A percentile compares a stretch with the other conserved stretches of the same genome.
These are phyloP conservation scores for Kalmanozyma brasiliensis DNA, from an alignment of 1,284 basidiomycete genomes.

Conservation along the genomic window DNA sequence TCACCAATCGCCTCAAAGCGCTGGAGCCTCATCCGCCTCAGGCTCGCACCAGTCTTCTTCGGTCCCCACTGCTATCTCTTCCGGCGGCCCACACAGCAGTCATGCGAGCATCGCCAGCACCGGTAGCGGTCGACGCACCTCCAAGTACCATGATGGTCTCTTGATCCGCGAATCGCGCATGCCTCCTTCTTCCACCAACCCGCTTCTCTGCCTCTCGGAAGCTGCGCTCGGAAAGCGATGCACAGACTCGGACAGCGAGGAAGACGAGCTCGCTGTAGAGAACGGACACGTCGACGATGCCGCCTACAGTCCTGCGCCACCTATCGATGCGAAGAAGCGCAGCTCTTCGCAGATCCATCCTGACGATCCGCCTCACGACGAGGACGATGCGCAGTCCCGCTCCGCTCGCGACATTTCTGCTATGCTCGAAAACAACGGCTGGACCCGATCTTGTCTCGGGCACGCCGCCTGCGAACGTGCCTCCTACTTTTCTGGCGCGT, in stretches of 20 bases:
- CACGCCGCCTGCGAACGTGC: constrained; percentile 46
- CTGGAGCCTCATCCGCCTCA: constrained; percentile 21
- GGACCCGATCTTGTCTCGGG: constrained; percentile 37
- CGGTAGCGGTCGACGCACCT: constrained; percentile 34
- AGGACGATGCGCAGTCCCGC: constrained; percentile 31
- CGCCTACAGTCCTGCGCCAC: constrained; percentile 12
- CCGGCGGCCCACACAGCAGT: constrained; percentile 18
- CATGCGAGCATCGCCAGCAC: constrained; percentile 21
- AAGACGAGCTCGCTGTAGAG: constrained; percentile 34
- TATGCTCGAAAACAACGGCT: constrained; percentile 38
- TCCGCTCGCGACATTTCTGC: constrained; percentile 35
- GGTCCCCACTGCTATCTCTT: constrained; percentile 20
- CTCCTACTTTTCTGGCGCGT: constrained; percentile 48
- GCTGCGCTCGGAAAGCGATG: constrained; percentile 49
- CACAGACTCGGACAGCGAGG: constrained; percentile 42
- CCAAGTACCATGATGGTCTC: constrained; percentile 48
- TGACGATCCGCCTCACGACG: constrained; percentile 23
- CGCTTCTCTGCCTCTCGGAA: constrained; percentile 47
- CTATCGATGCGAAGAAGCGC: constrained; percentile 19
- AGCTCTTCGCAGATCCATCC: constrained; percentile 6
- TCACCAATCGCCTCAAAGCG: constrained; percentile 37
- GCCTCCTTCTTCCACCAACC: constrained; percentile 49
- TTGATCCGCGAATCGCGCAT: constrained; percentile 45
- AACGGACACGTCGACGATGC: constrained; percentile 6
- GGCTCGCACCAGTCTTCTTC: constrained; percentile 28